Percentiles rank a stretch among this genome's conserved stretches.
Conservation (phyloP, 768 basidiomycete species). For the Rhizopogon salebrosus region DNA sequence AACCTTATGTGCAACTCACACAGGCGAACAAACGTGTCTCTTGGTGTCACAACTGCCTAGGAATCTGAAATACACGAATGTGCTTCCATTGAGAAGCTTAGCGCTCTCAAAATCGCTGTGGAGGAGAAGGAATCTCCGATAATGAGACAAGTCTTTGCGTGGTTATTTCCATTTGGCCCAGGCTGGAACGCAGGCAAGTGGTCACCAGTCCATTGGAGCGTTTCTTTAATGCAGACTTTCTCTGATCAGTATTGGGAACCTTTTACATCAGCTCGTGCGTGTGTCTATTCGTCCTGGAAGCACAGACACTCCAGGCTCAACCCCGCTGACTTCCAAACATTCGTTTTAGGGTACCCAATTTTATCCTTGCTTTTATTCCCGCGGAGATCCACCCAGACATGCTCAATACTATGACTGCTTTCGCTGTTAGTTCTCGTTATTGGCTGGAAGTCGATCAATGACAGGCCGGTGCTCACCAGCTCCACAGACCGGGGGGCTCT, state of each 20-base stretch:
- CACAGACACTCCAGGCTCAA: conserved; percentile 5
- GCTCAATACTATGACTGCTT: conserved; percentile 91
- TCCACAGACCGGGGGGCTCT: conserved; percentile 75
- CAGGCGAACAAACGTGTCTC: conserved; percentile 9
- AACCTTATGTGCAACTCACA: conserved; percentile 5
- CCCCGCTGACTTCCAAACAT: conserved; percentile 14
- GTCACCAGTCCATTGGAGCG: conserved; percentile 1
- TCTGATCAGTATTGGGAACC: conserved; percentile 66
- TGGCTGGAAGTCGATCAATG: conserved; percentile 5
- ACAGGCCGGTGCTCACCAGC: conserved; percentile 12
- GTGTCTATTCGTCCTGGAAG: conserved; percentile 11
- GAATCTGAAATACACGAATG: conserved; percentile 41
- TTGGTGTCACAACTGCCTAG: conserved; percentile 20
- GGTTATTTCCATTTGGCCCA: conserved; percentile 86
- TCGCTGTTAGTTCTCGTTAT: conserved; percentile 55
- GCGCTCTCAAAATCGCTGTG: conserved; percentile 53
- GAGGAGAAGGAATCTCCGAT: conserved; percentile 66
- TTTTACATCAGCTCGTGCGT: conserved; percentile 96
- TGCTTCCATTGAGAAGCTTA: conserved; percentile 39
- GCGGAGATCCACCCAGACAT: conserved; percentile 80
- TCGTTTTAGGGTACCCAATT: conserved; percentile 75
- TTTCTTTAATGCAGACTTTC: conserved; percentile 3
- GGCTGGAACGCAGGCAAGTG: conserved; percentile 72
- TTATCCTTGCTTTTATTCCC: conserved; percentile 92
- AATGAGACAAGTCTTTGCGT: conserved; percentile 74